Conservation (phyloP, 2,329 filamentous ascomycete species). For the Paecilomyces variotii region DNA sequence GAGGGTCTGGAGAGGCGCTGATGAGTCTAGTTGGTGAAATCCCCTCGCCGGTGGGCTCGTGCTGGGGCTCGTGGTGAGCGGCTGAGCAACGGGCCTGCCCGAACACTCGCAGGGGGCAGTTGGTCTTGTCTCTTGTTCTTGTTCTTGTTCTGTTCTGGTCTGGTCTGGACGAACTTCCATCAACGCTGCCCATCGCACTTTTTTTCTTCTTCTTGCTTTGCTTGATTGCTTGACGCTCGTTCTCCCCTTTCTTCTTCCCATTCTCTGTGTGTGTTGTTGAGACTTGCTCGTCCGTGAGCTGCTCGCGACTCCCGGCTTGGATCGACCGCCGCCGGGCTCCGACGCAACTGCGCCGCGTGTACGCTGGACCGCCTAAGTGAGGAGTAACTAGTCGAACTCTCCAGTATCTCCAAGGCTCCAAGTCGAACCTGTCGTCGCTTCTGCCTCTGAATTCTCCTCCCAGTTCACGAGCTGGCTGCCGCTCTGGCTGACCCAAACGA, state of each 20-base stretch:
- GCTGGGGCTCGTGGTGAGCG: not conserved
- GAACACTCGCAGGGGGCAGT: not conserved
- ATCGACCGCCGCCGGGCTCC: not conserved
- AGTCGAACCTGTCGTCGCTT: not conserved
- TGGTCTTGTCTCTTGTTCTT: not conserved
- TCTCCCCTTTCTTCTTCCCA: not conserved
- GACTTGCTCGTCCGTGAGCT: too few species aligned
- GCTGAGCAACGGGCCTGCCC: not conserved
- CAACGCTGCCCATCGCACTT: not conserved
- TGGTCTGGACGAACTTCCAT: not conserved
- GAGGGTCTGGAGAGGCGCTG: not conserved
- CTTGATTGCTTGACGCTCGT: not conserved
- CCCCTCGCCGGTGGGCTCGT: not conserved
- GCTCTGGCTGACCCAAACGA: conserved; percentile 32
- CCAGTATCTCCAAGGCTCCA: not conserved
- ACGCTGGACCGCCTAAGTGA: not conserved
- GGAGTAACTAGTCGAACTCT: not conserved
- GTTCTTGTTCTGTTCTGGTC: too few species aligned
- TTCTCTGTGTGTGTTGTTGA: not conserved
- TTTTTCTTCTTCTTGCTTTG: not conserved
- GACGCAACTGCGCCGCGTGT: not conserved
- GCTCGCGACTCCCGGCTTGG: not conserved
- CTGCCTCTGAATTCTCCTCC: not conserved
- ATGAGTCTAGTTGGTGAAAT: not conserved
- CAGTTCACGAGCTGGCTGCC: conserved; percentile 25